Conservation (phyloP, 352 stramenopile genomes). For the Ochromonadaceae sp. region DNA sequence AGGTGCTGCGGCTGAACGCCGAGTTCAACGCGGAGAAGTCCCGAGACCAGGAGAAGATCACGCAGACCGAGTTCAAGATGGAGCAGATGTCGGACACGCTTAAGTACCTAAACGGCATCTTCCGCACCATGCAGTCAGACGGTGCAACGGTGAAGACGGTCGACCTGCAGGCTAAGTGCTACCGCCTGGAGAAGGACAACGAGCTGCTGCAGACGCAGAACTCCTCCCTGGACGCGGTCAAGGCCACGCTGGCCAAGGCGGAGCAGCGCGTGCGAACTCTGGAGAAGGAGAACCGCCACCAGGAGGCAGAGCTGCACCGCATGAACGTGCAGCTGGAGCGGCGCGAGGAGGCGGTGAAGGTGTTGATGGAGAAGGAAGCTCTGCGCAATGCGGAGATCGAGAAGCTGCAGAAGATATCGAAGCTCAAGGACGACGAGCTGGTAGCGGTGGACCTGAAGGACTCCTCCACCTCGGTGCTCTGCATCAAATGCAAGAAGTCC, state of each 20-base stretch:
- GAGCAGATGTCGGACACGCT: conserved; percentile 73
- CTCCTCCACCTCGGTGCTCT: conserved; percentile 27
- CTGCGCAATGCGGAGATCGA: conserved; percentile 26
- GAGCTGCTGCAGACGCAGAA: conserved; percentile 17
- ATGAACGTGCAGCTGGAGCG: conserved; percentile 15
- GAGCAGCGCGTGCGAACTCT: not conserved
- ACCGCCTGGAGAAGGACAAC: conserved; percentile 32
- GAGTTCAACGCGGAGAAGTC: not conserved
- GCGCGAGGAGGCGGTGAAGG: conserved; percentile 20
- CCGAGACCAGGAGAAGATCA: conserved; percentile 43
- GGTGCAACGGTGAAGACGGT: conserved; percentile 63
- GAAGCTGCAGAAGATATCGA: conserved; percentile 11
- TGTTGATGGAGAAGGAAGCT: conserved; percentile 27
- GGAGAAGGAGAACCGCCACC: not conserved
- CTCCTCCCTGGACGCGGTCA: conserved; percentile 23
- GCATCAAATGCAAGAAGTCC: conserved; percentile 31
- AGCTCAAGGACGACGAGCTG: not conserved
- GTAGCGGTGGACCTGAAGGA: conserved; percentile 17
- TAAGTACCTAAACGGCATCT: conserved; percentile 75
- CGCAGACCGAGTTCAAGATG: conserved; percentile 29
- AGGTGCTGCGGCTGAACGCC: not conserved
- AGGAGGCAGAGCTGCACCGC: not conserved
- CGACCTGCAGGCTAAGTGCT: conserved; percentile 57
- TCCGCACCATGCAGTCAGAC: conserved; percentile 74
- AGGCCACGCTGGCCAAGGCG: not conserved